These are phyloP conservation scores for Durusdinium trenchii DNA, from an alignment of 73 alveolate genomes.

Conservation along the genomic window DNA sequence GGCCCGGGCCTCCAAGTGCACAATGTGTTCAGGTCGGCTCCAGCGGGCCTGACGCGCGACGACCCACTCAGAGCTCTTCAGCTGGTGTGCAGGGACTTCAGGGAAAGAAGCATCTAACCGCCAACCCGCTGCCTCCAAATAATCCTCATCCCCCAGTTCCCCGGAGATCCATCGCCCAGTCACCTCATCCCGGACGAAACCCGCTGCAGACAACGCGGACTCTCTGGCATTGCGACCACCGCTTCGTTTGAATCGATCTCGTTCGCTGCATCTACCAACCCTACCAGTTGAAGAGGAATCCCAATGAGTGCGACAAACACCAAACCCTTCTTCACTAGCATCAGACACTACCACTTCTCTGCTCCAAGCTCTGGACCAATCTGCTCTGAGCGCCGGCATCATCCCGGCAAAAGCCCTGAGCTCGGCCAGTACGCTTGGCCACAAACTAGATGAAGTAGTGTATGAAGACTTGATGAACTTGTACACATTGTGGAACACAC, in stretches of 20 bases:
- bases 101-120: not conserved
- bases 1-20: constrained; percentile 38
- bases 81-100: not conserved
- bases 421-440: constrained; percentile 4
- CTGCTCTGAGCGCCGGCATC: not conserved
- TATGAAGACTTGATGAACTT: not conserved
- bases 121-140: not conserved
- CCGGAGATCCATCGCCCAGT: not conserved
- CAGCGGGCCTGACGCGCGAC: not conserved
- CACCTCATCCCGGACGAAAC: not conserved
- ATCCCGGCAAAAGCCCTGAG: not conserved
- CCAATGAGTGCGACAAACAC: not conserved
- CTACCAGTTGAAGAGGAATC: not conserved
- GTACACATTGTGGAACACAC: not conserved
- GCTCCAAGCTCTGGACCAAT: constrained; percentile 23
- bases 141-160: not conserved
- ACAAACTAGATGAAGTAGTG: not conserved
- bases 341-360: not conserved
- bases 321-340: constrained; percentile 50
- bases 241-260: not conserved
- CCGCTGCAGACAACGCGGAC: not conserved
- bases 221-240: not conserved
- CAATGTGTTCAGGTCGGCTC: not conserved
- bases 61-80: not conserved
- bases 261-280: not conserved